Evolutionary conservation across 768 basidiomycete genomes (phyloP).

Genomic region (Lactarius evosmus): DNA sequence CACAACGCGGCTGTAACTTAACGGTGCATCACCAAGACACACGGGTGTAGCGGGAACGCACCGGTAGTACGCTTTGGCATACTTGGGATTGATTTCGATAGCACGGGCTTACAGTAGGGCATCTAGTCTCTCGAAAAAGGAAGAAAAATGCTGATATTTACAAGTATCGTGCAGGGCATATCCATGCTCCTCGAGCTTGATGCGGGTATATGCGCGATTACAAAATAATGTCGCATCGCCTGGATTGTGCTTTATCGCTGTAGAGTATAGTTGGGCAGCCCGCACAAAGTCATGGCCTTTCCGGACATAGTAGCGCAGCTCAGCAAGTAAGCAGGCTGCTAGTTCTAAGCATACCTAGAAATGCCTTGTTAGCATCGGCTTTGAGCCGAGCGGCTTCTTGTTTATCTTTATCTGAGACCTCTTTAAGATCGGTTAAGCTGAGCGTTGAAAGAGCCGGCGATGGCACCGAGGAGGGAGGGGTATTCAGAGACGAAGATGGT

Average conservation of each 20-base stretch:
- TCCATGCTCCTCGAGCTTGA: slow-evolving; percentile 92
- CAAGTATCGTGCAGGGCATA: slow-evolving; percentile 87
- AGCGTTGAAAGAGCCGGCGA: slow-evolving; percentile 58
- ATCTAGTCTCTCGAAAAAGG: not conserved
- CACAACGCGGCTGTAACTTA: not conserved
- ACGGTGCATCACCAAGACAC: slow-evolving; percentile 9
- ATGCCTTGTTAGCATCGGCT: slow-evolving; percentile 84
- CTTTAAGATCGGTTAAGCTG: slow-evolving; percentile 38
- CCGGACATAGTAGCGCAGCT: not conserved
- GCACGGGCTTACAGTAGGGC: slow-evolving; percentile 57
- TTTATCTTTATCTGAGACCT: slow-evolving; percentile 69
- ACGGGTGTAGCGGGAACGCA: slow-evolving; percentile 34
- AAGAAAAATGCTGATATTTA: slow-evolving; percentile 40
- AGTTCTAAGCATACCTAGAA: slow-evolving; percentile 50
- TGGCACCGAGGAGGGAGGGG: slow-evolving; percentile 52
- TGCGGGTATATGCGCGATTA: slow-evolving; percentile 89
- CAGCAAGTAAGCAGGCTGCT: slow-evolving; percentile 9
- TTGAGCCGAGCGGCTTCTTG: slow-evolving; percentile 71
- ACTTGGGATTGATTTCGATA: slow-evolving; percentile 82
- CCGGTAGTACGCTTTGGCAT: slow-evolving; percentile 89
- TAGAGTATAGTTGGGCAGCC: slow-evolving; percentile 76
- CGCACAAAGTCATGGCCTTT: slow-evolving; percentile 70
- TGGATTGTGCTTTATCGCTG: slow-evolving; percentile 86
- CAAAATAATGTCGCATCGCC: slow-evolving; percentile 88
- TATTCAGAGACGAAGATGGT: slow-evolving; percentile 47